These are phyloP conservation scores for Berberis vulgaris DNA, from an alignment of 164 flowering plant genomes.

Conservation along the genomic window DNA sequence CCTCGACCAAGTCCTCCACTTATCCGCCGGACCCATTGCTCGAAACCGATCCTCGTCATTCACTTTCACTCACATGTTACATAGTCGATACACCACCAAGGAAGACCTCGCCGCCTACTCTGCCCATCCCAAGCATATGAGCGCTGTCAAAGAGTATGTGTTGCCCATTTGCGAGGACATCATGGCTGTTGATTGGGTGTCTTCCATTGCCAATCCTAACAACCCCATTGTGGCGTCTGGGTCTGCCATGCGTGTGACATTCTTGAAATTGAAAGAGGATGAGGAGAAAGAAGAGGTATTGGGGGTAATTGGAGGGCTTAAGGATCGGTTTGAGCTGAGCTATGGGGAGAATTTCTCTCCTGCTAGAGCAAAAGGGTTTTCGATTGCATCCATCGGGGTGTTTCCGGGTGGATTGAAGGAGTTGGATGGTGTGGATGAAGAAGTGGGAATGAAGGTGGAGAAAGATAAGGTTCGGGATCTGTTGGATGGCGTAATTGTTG, in stretches of 20 bases:
- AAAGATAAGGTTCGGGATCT: slow-evolving; percentile 39
- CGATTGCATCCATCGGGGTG: slow-evolving; percentile 35
- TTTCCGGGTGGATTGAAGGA: slow-evolving; percentile 22
- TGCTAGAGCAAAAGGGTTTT: slow-evolving; percentile 63
- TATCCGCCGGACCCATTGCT: slow-evolving; percentile 46
- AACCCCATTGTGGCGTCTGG: slow-evolving; percentile 21
- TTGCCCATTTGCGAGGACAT: slow-evolving; percentile 55
- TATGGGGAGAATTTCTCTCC: slow-evolving; percentile 66
- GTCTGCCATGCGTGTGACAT: slow-evolving; percentile 34
- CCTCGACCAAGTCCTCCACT: slow-evolving; percentile 38
- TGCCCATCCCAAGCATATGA: slow-evolving; percentile 37
- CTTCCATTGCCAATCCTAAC: slow-evolving; percentile 6
- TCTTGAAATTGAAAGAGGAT: slow-evolving; percentile 51
- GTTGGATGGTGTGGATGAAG: slow-evolving; percentile 31
- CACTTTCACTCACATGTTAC: slow-evolving; percentile 56
- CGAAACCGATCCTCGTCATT: slow-evolving; percentile 25
- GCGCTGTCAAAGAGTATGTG: slow-evolving; percentile 34
- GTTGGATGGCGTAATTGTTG: slow-evolving; percentile 37
- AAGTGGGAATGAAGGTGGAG: slow-evolving; percentile 23
- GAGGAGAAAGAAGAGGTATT: slow-evolving; percentile 29
- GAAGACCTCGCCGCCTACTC: slow-evolving; percentile 38
- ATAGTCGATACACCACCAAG: slow-evolving; percentile 51
- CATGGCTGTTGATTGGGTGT: slow-evolving; percentile 67
- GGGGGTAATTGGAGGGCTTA: slow-evolving; percentile 31
- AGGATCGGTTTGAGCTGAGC: slow-evolving; percentile 20